phyloP scores from a whole-genome alignment of 2,329 filamentous ascomycete genomes.

The Trichoderma oligosporum region DNA sequence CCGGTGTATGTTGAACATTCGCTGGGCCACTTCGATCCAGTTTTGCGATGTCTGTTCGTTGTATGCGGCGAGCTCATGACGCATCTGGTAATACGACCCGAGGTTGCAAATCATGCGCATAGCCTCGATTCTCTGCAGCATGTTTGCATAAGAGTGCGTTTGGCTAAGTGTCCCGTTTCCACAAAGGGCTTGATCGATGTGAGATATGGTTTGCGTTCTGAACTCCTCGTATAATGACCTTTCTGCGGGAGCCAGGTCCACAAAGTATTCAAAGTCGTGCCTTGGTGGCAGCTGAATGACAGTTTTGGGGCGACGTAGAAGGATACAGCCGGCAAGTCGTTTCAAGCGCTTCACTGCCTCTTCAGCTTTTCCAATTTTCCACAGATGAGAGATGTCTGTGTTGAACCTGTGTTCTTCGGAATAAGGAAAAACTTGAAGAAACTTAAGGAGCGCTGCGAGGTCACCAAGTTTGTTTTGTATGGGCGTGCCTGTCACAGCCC shows the following conservation, averaged over 20 bases:
- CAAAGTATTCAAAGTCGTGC: slow-evolving; percentile 30
- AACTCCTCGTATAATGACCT: slow-evolving; percentile 34
- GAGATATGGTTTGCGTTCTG: slow-evolving; percentile 27
- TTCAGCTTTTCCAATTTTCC: slow-evolving; percentile 37
- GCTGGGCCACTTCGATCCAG: slow-evolving; percentile 32
- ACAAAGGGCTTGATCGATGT: slow-evolving; percentile 35
- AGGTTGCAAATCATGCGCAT: slow-evolving; percentile 46
- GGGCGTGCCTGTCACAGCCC: slow-evolving; percentile 47
- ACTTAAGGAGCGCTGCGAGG: slow-evolving; percentile 39
- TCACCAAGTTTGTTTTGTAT: slow-evolving; percentile 45
- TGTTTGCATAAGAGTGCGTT: slow-evolving; percentile 36
- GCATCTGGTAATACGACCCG: slow-evolving; percentile 37
- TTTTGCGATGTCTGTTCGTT: neutral
- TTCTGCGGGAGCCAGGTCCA: slow-evolving; percentile 39
- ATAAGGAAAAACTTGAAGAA: slow-evolving; percentile 41
- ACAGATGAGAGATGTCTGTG: slow-evolving; percentile 35
- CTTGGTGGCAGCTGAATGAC: slow-evolving; percentile 39
- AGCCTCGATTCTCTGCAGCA: slow-evolving; percentile 43
- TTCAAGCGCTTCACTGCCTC: slow-evolving; percentile 40
- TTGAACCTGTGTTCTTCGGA: slow-evolving; percentile 38
- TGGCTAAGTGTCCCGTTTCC: slow-evolving; percentile 17
- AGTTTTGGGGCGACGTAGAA: slow-evolving; percentile 39
- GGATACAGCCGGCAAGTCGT: slow-evolving; percentile 34
- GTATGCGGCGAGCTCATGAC: slow-evolving; percentile 26
- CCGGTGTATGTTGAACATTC: slow-evolving; percentile 33